These are phyloP conservation scores for Cryphonectria nitschkei DNA, from an alignment of 2,329 filamentous ascomycete species.

Conservation along the genomic window DNA sequence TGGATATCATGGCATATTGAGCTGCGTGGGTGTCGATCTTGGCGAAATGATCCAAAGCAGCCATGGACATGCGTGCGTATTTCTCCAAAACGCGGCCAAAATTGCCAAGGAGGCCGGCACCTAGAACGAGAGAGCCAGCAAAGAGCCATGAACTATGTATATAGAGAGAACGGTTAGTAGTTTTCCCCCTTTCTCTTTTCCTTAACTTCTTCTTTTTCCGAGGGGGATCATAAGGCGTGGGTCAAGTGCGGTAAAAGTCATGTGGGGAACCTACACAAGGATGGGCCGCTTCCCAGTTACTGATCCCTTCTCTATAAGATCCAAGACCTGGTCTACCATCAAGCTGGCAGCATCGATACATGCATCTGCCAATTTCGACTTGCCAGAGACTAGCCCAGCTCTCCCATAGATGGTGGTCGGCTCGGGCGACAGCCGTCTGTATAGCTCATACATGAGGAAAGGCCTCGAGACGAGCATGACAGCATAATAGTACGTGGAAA, in stretches of 20 bases:
- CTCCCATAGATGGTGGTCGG: constrained; percentile 27
- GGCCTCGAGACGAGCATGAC: constrained; percentile 61
- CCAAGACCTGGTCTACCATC: constrained; percentile 54
- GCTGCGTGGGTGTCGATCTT: constrained; percentile 53
- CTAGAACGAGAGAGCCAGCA: constrained; percentile 55
- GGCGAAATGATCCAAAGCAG: constrained; percentile 53
- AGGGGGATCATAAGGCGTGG: background rate
- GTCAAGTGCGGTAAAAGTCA: background rate
- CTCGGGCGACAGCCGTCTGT: constrained; percentile 47
- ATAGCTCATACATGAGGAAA: constrained; percentile 60
- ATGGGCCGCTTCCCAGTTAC: constrained; percentile 53
- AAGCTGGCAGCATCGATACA: constrained; percentile 59
- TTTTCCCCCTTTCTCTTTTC: too few relatives aligned
- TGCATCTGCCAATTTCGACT: constrained; percentile 56
- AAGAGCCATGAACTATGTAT: constrained; percentile 57
- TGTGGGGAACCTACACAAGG: constrained; percentile 49
- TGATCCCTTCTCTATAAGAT: constrained; percentile 46
- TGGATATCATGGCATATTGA: constrained; percentile 58
- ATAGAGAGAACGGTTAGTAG: background rate
- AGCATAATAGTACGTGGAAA: constrained; percentile 59
- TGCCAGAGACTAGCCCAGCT: constrained; percentile 43
- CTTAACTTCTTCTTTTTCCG: too few relatives aligned
- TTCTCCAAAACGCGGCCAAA: constrained; percentile 58
- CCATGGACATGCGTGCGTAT: constrained; percentile 51
- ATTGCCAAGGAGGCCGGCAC: constrained; percentile 53